A percentile compares a stretch with the other conserved stretches of the same genome.
These are phyloP conservation scores for Agarophyton chilense DNA, from an alignment of 23 red algal genomes.

Conservation along the genomic window DNA sequence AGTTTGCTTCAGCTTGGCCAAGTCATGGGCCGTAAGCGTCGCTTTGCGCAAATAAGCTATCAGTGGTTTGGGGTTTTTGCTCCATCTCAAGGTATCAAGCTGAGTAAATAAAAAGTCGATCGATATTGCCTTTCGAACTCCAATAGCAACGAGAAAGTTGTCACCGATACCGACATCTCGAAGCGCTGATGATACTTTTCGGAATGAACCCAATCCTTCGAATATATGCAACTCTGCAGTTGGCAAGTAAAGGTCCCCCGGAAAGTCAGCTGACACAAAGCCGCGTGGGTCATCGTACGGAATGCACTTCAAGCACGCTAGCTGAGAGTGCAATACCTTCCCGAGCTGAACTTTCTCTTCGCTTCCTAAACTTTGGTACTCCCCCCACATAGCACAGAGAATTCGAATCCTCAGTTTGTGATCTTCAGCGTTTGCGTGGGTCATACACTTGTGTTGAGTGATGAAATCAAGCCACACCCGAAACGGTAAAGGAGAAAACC, in stretches of 20 bases:
- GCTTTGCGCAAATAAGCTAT: constrained; percentile 40
- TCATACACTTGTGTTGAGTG: constrained; percentile 17
- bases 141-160: constrained; percentile 52
- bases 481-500: constrained; percentile 51
- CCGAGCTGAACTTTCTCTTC: not conserved
- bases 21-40: constrained; percentile 20
- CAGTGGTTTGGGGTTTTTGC: constrained; percentile 34
- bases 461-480: constrained; percentile 36
- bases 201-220: constrained; percentile 51
- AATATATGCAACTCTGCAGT: constrained; percentile 61
- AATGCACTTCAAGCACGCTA: constrained; percentile 31
- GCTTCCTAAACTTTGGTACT: constrained; percentile 20
- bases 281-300: constrained; percentile 4
- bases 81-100: constrained; percentile 55
- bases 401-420: constrained; percentile 20
- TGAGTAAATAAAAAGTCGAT: constrained; percentile 66
- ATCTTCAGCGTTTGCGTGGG: constrained; percentile 20
- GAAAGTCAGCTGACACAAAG: constrained; percentile 12
- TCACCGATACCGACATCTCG: constrained; percentile 15
- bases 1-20: constrained; percentile 37
- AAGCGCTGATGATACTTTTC: constrained; percentile 38
- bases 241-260: constrained; percentile 53
- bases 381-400: constrained; percentile 21
- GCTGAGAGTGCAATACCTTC: not conserved
- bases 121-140: constrained; percentile 58